These are phyloP conservation scores for Synchytrium microbalum DNA, from an alignment of 371 early-diverging fungal species.

Conservation along the genomic window DNA sequence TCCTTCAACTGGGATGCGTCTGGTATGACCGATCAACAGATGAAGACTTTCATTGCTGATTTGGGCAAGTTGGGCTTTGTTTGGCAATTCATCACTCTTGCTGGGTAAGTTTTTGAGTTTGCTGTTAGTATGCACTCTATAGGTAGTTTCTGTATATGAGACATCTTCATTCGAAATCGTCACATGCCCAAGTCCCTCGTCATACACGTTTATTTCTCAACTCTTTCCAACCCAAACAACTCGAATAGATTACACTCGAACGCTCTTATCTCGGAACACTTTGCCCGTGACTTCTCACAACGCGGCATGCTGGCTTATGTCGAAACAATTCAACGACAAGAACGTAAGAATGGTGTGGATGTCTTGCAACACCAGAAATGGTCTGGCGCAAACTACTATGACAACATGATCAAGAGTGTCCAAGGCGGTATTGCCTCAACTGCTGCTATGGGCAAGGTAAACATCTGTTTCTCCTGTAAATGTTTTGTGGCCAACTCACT, in stretches of 20 bases:
- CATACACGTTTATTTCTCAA: too few species aligned
- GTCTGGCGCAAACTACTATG: constrained; percentile 96
- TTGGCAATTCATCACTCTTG: constrained; percentile 98
- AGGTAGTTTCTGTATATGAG: neutral
- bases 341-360: constrained; percentile 85
- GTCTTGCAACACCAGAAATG: constrained; percentile 94
- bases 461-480: constrained; percentile 16
- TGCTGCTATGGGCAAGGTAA: constrained; percentile 95
- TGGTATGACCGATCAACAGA: constrained; percentile 84
- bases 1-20: constrained; percentile 98
- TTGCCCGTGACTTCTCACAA: constrained; percentile 83
- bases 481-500: neutral
- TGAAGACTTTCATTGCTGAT: constrained; percentile 68
- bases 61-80: constrained; percentile 89
- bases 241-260: constrained; percentile 76
- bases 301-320: constrained; percentile 96
- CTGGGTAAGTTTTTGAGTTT: constrained; percentile 42
- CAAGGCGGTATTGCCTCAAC: constrained; percentile 91
- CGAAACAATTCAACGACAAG: constrained; percentile 86
- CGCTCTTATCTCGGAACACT: constrained; percentile 70
- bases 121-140: constrained; percentile 15
- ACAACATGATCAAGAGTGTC: constrained; percentile 85
- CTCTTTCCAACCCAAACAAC: neutral
- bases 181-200: too few species aligned
- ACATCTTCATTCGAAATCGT: too few species aligned